These are phyloP conservation scores for Physcomitrium patens DNA, from an alignment of 225 moss, liverwort and hornwort genomes.

Conservation along the genomic window DNA sequence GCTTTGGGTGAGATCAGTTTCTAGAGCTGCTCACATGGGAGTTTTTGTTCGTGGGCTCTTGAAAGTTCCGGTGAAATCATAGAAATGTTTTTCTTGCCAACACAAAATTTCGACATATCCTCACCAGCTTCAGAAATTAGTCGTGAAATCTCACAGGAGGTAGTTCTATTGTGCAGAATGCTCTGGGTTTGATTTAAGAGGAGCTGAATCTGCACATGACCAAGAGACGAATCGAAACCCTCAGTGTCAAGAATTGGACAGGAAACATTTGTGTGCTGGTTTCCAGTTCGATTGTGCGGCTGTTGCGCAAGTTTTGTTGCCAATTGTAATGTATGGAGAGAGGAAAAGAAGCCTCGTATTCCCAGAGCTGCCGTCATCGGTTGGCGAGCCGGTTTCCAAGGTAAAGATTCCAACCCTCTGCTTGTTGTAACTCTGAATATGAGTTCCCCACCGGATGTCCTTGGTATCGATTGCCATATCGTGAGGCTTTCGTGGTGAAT, in stretches of 20 bases:
- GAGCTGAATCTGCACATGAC: not conserved
- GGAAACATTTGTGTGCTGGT: constrained; percentile 1
- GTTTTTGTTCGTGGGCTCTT: too few relatives aligned
- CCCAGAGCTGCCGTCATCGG: constrained; percentile 15
- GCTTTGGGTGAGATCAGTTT: too few relatives aligned
- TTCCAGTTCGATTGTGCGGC: not conserved
- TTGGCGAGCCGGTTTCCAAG: constrained; percentile 25
- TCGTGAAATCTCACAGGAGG: not conserved
- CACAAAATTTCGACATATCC: not conserved
- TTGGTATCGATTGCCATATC: not conserved
- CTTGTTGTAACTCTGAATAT: not conserved
- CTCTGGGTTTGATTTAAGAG: not conserved
- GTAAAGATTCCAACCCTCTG: constrained; percentile 3
- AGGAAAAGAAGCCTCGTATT: constrained; percentile 12
- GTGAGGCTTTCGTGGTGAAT: not conserved
- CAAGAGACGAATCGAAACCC: not conserved
- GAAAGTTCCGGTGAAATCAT: not conserved
- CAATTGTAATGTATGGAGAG: constrained; percentile 21
- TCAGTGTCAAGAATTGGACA: not conserved
- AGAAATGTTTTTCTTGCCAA: not conserved
- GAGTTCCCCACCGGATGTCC: not conserved
- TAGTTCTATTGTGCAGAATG: not conserved
- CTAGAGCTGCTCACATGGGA: too few relatives aligned
- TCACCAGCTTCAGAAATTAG: not conserved
- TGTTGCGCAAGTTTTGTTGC: not conserved